Base-by-base conservation (phyloP, 2,329 filamentous ascomycete genomes). In the Alternaria infectoria region DNA sequence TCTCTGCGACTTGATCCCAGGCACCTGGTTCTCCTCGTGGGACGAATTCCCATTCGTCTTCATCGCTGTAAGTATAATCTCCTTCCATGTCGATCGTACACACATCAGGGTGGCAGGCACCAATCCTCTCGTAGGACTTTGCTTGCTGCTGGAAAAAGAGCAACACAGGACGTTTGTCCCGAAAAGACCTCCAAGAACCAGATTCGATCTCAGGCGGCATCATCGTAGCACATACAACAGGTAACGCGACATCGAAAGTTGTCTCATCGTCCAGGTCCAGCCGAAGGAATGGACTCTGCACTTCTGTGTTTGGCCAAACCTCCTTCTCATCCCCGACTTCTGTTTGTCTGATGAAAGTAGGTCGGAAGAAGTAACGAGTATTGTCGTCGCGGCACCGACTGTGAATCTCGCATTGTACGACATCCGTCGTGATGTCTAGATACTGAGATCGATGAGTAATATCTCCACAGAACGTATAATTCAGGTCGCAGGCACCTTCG, bases 61-160 rank as follows among this genome's bases (percentile, higher is more conserved):
- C 0, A 0, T 4, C 3, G 30, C 4, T 4, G 13, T 0, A n/a
- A 9, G 4, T 5, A 9, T 40, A n/a, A 4, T n/a, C 4, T n/a
- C 32, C 32, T n/a, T 40, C 4, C 15, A 0, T 9, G 32, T n/a
- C 8, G 2, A 40, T n/a, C 2, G 32, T 10, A 40, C 5, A 40
- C 15, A 40, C 4, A 2, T 5, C 0, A 10, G 8, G 4, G 0
- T 0, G 0, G 8, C 15, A 17, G 3, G 5, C 4, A 5, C 36
- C 36, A 2, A 40, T 11, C 0, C 36, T 15, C 36, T 40, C 36
- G n/a, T 40, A 40, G 5, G 36, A 40, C 4, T 40, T 40, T 17
- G 8, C 36, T 40, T 40, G 17, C 36, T 40, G 4, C 36, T 40
- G 36, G 36, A 40, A 17, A 40, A 40, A 0, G 36, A 40, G 15